Percentiles rank a stretch among this genome's conserved stretches.
Conservation (phyloP, 257 asterid species). For the Solanum gandarillasii region DNA sequence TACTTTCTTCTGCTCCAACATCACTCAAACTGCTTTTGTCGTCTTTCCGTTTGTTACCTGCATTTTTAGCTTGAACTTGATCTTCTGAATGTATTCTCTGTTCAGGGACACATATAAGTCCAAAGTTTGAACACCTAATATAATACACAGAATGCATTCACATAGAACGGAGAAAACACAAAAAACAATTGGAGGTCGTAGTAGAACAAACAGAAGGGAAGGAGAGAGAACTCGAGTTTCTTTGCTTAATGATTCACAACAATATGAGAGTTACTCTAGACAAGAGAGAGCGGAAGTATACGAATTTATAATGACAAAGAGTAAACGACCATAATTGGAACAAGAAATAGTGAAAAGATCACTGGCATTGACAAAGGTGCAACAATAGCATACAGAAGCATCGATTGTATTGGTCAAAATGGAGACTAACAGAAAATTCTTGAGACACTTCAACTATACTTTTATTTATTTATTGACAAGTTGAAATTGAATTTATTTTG, state of each 20-base stretch:
- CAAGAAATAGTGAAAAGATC: not conserved
- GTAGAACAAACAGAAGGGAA: not conserved
- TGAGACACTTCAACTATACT: not conserved
- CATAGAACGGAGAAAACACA: not conserved
- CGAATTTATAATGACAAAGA: not conserved
- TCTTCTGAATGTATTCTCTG: slow-evolving; percentile 31
- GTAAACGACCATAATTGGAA: not conserved
- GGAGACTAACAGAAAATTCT: not conserved
- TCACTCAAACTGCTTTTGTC: slow-evolving; percentile 18
- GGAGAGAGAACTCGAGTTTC: not conserved
- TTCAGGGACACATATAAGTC: not conserved
- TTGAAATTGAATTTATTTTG: not conserved
- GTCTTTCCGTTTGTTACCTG: slow-evolving; percentile 33
- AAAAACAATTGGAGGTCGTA: not conserved
- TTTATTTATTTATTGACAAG: not conserved
- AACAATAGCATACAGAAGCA: not conserved
- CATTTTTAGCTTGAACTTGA: slow-evolving; percentile 12
- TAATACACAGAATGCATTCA: not conserved
- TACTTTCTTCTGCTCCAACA: slow-evolving; percentile 9
- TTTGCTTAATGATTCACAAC: not conserved
- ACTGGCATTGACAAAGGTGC: not conserved
- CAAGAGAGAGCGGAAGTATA: not conserved
- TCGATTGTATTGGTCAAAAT: not conserved
- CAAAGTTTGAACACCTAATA: not conserved
- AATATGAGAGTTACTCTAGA: not conserved